phyloP scores from a whole-genome alignment of 352 stramenopile species.

The Phytophthora fragariaefolia region DNA sequence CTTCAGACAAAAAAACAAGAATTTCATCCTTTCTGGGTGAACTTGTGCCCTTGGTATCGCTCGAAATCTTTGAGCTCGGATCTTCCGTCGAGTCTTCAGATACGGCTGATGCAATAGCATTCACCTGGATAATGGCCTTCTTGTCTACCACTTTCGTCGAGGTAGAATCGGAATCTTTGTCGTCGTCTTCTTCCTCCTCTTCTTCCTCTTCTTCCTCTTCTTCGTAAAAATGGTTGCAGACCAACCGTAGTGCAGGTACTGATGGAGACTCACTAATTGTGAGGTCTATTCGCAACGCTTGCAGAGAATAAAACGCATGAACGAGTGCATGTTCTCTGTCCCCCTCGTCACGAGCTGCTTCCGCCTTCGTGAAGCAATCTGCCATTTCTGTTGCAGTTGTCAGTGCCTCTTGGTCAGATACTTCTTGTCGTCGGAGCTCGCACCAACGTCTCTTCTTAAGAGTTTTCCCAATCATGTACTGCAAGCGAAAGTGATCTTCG shows the following conservation, averaged over 20 bases:
- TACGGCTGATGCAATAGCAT: neutral
- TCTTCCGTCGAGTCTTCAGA: neutral
- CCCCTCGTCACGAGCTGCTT: constrained; percentile 60
- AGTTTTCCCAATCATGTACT: constrained; percentile 81
- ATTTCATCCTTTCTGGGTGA: constrained; percentile 54
- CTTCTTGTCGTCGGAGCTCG: constrained; percentile 20
- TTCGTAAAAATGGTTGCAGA: constrained; percentile 67
- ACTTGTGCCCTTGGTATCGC: constrained; percentile 26
- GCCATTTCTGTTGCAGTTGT: constrained; percentile 44
- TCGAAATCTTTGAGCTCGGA: neutral
- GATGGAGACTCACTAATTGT: constrained; percentile 38
- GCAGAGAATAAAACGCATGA: constrained; percentile 80
- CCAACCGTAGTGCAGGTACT: constrained; percentile 42
- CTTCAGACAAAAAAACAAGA: constrained; percentile 38
- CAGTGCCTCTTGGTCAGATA: constrained; percentile 20
- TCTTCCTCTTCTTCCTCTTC: constrained; percentile 45
- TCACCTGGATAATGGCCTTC: constrained; percentile 14
- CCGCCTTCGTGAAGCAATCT: constrained; percentile 59
- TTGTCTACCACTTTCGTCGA: neutral
- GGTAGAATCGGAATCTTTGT: constrained; percentile 8
- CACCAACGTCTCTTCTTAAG: constrained; percentile 66
- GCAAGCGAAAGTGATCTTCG: constrained; percentile 67
- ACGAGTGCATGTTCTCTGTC: constrained; percentile 78
- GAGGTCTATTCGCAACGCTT: constrained; percentile 68
- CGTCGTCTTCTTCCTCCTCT: constrained; percentile 33